Conservation (phyloP, 208 protist genomes). For the Endotrypanum monterogeii region DNA sequence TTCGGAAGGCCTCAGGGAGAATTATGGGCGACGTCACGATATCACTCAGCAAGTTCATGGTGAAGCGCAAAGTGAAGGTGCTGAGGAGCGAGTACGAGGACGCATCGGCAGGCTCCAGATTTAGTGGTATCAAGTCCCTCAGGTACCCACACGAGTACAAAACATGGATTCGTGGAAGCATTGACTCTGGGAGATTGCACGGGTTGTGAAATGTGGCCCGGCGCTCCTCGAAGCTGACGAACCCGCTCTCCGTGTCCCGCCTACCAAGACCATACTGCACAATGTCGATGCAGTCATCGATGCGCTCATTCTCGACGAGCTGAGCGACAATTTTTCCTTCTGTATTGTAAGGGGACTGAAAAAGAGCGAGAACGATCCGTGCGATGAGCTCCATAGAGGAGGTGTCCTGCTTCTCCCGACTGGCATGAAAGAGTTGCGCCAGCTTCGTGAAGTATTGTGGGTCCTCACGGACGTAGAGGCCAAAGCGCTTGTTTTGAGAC, state of each 20-base stretch:
- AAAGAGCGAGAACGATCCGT: constrained; percentile 50
- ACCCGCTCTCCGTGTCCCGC: constrained; percentile 54
- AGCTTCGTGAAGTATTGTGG: constrained; percentile 57
- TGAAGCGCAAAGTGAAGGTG: constrained; percentile 56
- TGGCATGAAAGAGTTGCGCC: constrained; percentile 47
- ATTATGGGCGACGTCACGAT: constrained; percentile 41
- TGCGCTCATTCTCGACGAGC: constrained; percentile 63
- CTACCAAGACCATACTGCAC: constrained; percentile 79
- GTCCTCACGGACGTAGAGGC: constrained; percentile 53
- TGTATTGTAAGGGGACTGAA: constrained; percentile 66
- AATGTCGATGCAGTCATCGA: constrained; percentile 77
- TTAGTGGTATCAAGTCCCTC: constrained; percentile 75
- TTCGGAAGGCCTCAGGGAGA: constrained; percentile 46
- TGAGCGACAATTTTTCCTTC: constrained; percentile 75
- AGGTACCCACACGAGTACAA: constrained; percentile 70
- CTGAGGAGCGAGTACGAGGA: constrained; percentile 52
- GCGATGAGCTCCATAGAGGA: constrained; percentile 44
- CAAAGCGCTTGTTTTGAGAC: constrained; percentile 61
- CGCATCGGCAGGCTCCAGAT: constrained; percentile 73
- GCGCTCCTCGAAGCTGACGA: constrained; percentile 66
- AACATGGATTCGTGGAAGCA: constrained; percentile 65
- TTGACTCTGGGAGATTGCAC: constrained; percentile 43
- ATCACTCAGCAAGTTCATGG: constrained; percentile 61
- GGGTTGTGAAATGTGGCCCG: constrained; percentile 77
- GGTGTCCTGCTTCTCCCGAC: constrained; percentile 34